phyloP scores from a whole-genome alignment of 495 filamentous ascomycete species.

The Thozetella sp. region DNA sequence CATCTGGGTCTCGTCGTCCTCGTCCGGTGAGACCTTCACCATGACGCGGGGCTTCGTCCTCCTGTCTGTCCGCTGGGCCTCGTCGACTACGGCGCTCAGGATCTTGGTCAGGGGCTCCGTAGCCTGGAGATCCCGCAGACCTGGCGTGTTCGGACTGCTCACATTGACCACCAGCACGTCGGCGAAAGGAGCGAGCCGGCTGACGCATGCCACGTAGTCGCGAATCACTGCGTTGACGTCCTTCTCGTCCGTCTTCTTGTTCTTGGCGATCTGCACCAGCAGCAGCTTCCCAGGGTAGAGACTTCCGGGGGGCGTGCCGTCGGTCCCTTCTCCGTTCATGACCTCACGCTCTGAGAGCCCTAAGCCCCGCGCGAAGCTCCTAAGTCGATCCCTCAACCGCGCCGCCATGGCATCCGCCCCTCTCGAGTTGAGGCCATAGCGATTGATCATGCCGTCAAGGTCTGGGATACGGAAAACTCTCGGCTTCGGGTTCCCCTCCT shows the following conservation, averaged over 20 bases:
- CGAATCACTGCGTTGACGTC: conserved; percentile 81
- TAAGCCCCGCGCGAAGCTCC: conserved; percentile 69
- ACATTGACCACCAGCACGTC: conserved; percentile 97
- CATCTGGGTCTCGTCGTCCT: conserved; percentile 81
- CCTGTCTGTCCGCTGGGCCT: conserved; percentile 66
- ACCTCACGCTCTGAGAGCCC: conserved; percentile 74
- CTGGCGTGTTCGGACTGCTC: conserved; percentile 93
- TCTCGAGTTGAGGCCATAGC: conserved; percentile 91
- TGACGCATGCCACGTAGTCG: conserved; percentile 88
- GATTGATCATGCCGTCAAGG: conserved; percentile 86
- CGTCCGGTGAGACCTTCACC: conserved; percentile 97
- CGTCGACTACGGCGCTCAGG: conserved; percentile 78
- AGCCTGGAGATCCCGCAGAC: conserved; percentile 81
- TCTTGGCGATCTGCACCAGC: conserved; percentile 97
- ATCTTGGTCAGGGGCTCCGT: conserved; percentile 79
- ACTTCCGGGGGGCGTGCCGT: conserved; percentile 70
- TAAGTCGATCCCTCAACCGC: conserved; percentile 74
- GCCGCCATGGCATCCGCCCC: conserved; percentile 86
- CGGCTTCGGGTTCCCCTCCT: conserved; percentile 83
- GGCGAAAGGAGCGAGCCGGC: conserved; percentile 79
- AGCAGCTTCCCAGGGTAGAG: conserved; percentile 73
- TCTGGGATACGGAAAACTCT: conserved; percentile 84
- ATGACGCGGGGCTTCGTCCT: conserved; percentile 81
- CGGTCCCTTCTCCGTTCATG: conserved; percentile 65
- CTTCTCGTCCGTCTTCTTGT: conserved; percentile 80